Base-by-base conservation (phyloP, 345 rosid species). In the Pseudoturritis turrita region DNA sequence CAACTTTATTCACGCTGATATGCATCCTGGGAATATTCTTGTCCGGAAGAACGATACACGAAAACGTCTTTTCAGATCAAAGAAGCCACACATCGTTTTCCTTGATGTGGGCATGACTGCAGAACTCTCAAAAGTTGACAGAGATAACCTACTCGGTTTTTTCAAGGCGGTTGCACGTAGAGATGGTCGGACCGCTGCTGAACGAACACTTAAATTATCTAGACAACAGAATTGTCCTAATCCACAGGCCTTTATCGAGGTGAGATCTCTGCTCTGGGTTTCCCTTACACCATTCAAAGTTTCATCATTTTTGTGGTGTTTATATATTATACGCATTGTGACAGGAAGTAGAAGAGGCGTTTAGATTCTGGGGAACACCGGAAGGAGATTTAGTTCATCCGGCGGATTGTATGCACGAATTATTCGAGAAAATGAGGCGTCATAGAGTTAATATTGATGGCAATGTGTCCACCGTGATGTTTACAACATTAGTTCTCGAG, bases 41-140 rank as follows among this genome's bases (percentile, higher is more conserved):
- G 98, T 96, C 36, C 83, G 97, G 55, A 82, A 62, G 75, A 85
- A 83, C 68, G 60, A 88, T 71, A 85, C 95, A 73, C 76, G 65
- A 63, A 90, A 84, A 74, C 82, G 79, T 63, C 78, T 88, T 49
- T 96, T 87, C 70, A 87, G 71, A 77, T 83, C 87, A 68, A 96
- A 90, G 88, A 96, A 88, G 88, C 99, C 99, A 51, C 99, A 96
- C 71, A 85, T 96, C 28, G 73, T 96, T 57, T 96, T 96, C 87
- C 87, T 96, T 62, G 99, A 96, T 73, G 99, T 96, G 6, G 99
- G 99, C 74, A 96, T 96, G 99, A 96, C 97, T 45, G 99, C 98
- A 62, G 99, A 96, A 68, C 96, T 96, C 73, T 92, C 99, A 29
- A 87, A 82, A 80, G 71, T 68, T 31, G 99, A 92, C 62, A 72